Conservation (phyloP, 208 protist species). For the Leishmania aethiopica region DNA sequence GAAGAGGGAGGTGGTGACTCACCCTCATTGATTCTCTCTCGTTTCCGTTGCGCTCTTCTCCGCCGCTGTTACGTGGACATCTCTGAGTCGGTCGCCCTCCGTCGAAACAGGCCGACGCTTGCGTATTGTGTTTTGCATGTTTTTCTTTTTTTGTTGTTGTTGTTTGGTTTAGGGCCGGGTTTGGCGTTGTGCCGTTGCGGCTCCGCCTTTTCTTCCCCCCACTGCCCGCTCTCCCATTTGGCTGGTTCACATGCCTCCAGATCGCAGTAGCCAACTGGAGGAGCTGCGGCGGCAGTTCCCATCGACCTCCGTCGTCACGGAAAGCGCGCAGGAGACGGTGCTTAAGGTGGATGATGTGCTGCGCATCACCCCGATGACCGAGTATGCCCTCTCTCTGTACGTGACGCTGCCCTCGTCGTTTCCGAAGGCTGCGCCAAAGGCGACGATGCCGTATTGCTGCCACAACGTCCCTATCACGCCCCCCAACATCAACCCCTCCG, state of each 20-base stretch:
- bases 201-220: background rate
- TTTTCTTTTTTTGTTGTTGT: too few relatives aligned
- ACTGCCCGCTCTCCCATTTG: background rate
- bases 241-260: slow-evolving; percentile 9
- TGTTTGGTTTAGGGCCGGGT: too few relatives aligned
- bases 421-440: slow-evolving; percentile 43
- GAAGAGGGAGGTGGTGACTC: background rate
- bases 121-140: background rate
- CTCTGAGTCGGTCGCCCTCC: background rate
- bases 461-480: slow-evolving; percentile 60
- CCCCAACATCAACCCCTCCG: slow-evolving; percentile 41
- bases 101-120: background rate
- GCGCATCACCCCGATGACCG: slow-evolving; percentile 39
- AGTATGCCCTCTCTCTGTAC: slow-evolving; percentile 68
- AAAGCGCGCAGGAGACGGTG: slow-evolving; percentile 46
- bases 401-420: slow-evolving; percentile 54
- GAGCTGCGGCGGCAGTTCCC: slow-evolving; percentile 52
- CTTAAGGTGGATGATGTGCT: slow-evolving; percentile 66
- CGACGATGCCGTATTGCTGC: slow-evolving; percentile 69
- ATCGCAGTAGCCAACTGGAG: slow-evolving; percentile 42
- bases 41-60: background rate
- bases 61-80: background rate
- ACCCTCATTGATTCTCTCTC: background rate
- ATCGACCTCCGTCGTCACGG: slow-evolving; percentile 40
- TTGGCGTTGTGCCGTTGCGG: background rate